phyloP scores from a whole-genome alignment of 108 stramenopile species.

The Nannochloropsis gaditana region DNA sequence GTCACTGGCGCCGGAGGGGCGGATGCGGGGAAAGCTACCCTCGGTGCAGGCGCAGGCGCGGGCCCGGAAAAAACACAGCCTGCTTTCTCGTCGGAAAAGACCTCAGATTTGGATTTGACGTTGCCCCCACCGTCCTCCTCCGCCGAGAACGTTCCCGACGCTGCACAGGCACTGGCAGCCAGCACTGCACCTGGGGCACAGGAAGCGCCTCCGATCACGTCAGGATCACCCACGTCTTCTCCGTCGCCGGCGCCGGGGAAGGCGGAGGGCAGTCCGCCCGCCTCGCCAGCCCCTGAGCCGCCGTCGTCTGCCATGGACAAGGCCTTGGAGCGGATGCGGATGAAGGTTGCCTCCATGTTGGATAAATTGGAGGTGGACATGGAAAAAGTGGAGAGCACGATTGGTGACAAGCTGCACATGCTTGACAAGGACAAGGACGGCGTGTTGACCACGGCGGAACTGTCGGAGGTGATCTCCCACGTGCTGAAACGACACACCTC shows the following conservation, averaged over 20 bases:
- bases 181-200: neutral
- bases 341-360: slow-evolving; percentile 78
- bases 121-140: neutral
- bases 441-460: slow-evolving; percentile 70
- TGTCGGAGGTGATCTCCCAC: slow-evolving; percentile 65
- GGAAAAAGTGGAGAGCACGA: slow-evolving; percentile 70
- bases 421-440: slow-evolving; percentile 94
- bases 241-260: neutral
- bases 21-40: neutral
- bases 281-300: neutral
- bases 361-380: slow-evolving; percentile 82
- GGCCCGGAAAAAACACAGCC: neutral
- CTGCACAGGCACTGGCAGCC: neutral
- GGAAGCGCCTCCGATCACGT: neutral
- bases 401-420: slow-evolving; percentile 90
- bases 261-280: slow-evolving; percentile 16
- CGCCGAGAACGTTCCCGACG: neutral
- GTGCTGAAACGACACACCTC: slow-evolving; percentile 58
- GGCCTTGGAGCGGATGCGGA: slow-evolving; percentile 59
- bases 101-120: neutral
- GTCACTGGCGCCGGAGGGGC: neutral
- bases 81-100: neutral
- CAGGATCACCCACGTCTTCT: neutral
- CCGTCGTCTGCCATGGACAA: slow-evolving; percentile 35
- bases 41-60: neutral